Evolutionary conservation across 2,329 filamentous ascomycete species (phyloP), one percentile per base, ranked within the genome.

Genomic region (Talaromyces atroroseus): DNA sequence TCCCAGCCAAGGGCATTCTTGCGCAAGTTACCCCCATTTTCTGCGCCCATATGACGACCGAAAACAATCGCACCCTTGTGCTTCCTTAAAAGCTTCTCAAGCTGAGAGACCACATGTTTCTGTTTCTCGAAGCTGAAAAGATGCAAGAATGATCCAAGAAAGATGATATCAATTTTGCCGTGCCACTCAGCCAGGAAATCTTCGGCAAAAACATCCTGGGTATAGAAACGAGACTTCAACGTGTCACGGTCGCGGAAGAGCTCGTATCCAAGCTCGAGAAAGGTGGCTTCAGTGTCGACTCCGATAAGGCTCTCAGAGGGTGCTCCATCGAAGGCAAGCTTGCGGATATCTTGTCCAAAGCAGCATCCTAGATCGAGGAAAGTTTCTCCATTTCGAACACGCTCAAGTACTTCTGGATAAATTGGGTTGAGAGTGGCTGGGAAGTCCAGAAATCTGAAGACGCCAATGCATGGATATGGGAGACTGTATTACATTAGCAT

Each of bases 361-460:
- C 76, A 76, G 58, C 68, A 71, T 16, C 75, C 75, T 3, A 77
- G 59, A 58, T 78, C 75, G 12, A 78, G 67, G 52, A 77, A 74
- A 8, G 63, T 67, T 32, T 47, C 62, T 58, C 59, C 64, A 49
- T 6, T 45, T 44, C 58, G 62, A 32, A 68, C 59, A 40, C 48
- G 63, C 40, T 44, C n/a, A 2, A 65, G 45, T 23, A 68, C 64
- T 32, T 62, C 59, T 8, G 62, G 56, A 61, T 71, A 78, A 36
- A 61, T 64, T 49, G 62, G 65, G 54, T 64, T 68, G 1, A 52
- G 57, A 1, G 70, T 58, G 5, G 77, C 61, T 46, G 71, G 68
- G 14, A 77, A 70, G 44, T 74, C 68, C 1, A 78, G 65, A 60
- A 78, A 78, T 24, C 71, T 69, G 59, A 74, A 74, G 21, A 68